Conservation (phyloP, 2,329 filamentous ascomycete genomes). For the Aspergillus oerlinghausenensis region DNA sequence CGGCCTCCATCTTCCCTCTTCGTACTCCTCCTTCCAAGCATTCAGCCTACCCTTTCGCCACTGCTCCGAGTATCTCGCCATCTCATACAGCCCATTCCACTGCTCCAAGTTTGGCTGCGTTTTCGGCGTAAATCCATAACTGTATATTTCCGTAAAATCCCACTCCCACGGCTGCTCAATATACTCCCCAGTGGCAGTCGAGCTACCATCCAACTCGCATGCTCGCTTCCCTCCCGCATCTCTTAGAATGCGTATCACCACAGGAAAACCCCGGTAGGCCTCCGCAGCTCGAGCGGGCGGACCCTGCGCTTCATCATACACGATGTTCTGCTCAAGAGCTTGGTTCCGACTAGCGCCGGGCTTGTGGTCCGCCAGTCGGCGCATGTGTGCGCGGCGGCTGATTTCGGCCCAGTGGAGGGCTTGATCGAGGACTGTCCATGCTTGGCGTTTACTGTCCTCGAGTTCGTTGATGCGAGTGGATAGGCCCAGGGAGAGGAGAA, state of each 20-base stretch:
- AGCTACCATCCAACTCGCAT: constrained; percentile 12
- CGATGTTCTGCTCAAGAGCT: constrained; percentile 12
- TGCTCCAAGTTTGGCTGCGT: constrained; percentile 16
- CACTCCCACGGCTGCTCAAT: constrained; percentile 14
- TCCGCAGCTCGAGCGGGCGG: constrained; percentile 16
- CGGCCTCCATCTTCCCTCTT: background rate
- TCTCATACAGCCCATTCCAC: constrained; percentile 17
- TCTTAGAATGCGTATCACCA: constrained; percentile 14
- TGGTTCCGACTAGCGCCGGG: constrained; percentile 8
- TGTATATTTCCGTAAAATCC: constrained; percentile 15
- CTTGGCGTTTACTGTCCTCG: background rate
- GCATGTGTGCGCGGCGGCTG: constrained; percentile 17
- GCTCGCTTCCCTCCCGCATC: constrained; percentile 15
- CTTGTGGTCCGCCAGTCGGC: constrained; percentile 15
- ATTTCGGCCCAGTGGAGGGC: constrained; percentile 15
- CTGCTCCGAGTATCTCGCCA: background rate
- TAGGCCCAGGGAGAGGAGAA: constrained; percentile 19
- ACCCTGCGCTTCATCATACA: constrained; percentile 15
- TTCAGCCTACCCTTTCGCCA: background rate
- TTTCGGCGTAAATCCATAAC: constrained; percentile 13
- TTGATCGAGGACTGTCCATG: constrained; percentile 15
- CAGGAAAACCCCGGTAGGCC: constrained; percentile 11
- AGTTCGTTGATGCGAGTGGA: constrained; percentile 11
- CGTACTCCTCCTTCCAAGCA: background rate
- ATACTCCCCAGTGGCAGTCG: constrained; percentile 1